Base-by-base conservation (phyloP, 495 filamentous ascomycete genomes). In the Margaritispora aquatica region DNA sequence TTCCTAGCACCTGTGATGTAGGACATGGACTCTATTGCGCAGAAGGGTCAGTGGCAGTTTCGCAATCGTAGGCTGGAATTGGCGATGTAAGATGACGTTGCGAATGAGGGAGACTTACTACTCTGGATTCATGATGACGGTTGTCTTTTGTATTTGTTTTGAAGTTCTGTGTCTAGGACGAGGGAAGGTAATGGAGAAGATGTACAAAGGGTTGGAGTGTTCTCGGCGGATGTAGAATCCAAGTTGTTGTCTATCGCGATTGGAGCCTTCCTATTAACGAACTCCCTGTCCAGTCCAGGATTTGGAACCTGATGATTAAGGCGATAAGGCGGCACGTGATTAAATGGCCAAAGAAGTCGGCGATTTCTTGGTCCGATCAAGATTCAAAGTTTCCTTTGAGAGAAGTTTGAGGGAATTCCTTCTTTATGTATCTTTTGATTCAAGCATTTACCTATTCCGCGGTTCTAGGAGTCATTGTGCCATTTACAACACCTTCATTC, bases 111-210 rank as follows among this genome's bases (percentile, higher is more conserved):
- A 26, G 54, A 85, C 90, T 71, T 84, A 95, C 90, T 83, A 95
- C 90, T 96, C 90, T 70, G 90, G 90, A 81, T 96, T 96, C 90
- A 96, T 96, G 73, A 67, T 90, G 81, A 72, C 67, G 52, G 69
- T 7, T 41, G n/a, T 47, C 9, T 21, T 57, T 31, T 51, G 29
- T 52, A 19, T 19, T 52, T 19, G 22, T 49, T 22, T 29, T 31
- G 54, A 46, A 47, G 34, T 54, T 22, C 47, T 20, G 41, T 19
- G 41, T 51, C 17, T 51, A 27, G 26, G 38, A 41, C 52, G 24
- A 51, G 31, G 50, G 36, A 55, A 38, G 49, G 10, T 2, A 34
- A 26, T 19, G 38, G 60, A 54, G 50, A 60, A 31, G 49, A 60
- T 51, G 51, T 46, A 54, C 51, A 57, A 52, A 53, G 61, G n/a